Conservation (phyloP, 768 basidiomycete species). For the Terana coerulea region DNA sequence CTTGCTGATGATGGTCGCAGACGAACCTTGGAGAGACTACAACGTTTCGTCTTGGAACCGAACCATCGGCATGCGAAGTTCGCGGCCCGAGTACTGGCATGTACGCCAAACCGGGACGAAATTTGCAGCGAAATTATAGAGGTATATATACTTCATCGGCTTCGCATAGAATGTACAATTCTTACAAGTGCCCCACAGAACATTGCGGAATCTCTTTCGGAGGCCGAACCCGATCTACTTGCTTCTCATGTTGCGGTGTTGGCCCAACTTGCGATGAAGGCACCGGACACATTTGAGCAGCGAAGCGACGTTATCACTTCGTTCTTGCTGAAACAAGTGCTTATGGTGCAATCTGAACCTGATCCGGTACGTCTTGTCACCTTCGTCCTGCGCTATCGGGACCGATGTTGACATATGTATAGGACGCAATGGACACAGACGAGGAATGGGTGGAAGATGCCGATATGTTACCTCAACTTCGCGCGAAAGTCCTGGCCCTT, state of each 20-base stretch:
- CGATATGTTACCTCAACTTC: conserved; percentile 51
- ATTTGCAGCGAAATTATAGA: conserved; percentile 56
- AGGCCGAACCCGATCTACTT: conserved; percentile 45
- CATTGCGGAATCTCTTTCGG: conserved; percentile 50
- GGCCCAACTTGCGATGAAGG: conserved; percentile 65
- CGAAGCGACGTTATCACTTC: conserved; percentile 71
- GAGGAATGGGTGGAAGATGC: conserved; percentile 79
- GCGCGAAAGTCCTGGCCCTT: conserved; percentile 69
- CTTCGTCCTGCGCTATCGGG: neutral
- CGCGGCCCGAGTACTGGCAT: conserved; percentile 70
- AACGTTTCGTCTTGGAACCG: conserved; percentile 53
- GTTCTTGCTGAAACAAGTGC: conserved; percentile 65
- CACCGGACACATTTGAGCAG: conserved; percentile 72
- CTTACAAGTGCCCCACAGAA: too few relatives aligned
- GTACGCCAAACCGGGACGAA: conserved; percentile 48
- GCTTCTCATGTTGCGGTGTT: conserved; percentile 70
- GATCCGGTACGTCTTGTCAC: conserved; percentile 38
- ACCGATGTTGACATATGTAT: conserved; percentile 6
- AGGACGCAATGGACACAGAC: conserved; percentile 57
- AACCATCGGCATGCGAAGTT: conserved; percentile 78
- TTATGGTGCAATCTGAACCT: conserved; percentile 50
- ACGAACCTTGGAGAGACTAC: conserved; percentile 62
- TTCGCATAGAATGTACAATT: too few relatives aligned
- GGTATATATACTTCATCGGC: conserved; percentile 39
- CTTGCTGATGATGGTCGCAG: conserved; percentile 34